Conservation (phyloP, 176 grass and related monocot species). For the Oryza nivara region DNA sequence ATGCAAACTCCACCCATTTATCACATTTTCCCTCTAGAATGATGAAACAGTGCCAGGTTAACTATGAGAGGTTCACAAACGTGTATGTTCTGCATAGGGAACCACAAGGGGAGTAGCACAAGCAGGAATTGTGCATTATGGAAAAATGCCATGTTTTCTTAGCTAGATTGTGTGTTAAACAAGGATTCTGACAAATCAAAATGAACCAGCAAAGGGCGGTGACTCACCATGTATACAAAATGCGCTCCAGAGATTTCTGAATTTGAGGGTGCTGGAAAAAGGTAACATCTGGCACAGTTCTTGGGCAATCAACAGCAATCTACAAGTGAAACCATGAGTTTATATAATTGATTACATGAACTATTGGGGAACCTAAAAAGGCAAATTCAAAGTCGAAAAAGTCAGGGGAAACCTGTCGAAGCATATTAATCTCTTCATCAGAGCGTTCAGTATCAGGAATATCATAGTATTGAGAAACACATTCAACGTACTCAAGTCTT, state of each 20-base stretch:
- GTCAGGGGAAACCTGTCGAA: constrained; percentile 69
- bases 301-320: constrained; percentile 84
- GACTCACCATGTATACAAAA: constrained; percentile 94
- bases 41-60: constrained; percentile 1
- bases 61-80: not conserved
- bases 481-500: constrained; percentile 96
- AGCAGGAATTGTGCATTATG: not conserved
- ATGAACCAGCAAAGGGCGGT: constrained; percentile 23
- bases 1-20: not conserved
- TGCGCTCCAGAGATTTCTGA: constrained; percentile 90
- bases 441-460: constrained; percentile 84
- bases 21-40: not conserved
- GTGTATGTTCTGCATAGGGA: not conserved
- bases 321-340: constrained; percentile 17
- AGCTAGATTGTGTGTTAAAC: not conserved
- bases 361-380: not conserved
- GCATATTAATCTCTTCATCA: constrained; percentile 99
- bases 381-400: constrained; percentile 7
- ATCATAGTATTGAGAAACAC: constrained; percentile 95
- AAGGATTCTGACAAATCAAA: constrained; percentile 2
- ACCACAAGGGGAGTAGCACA: not conserved
- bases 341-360: constrained; percentile 20
- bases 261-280: constrained; percentile 77
- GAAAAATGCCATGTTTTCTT: not conserved
- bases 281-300: constrained; percentile 76